Conservation (phyloP, 345 rosid genomes). For the Salix koriyanagi region DNA sequence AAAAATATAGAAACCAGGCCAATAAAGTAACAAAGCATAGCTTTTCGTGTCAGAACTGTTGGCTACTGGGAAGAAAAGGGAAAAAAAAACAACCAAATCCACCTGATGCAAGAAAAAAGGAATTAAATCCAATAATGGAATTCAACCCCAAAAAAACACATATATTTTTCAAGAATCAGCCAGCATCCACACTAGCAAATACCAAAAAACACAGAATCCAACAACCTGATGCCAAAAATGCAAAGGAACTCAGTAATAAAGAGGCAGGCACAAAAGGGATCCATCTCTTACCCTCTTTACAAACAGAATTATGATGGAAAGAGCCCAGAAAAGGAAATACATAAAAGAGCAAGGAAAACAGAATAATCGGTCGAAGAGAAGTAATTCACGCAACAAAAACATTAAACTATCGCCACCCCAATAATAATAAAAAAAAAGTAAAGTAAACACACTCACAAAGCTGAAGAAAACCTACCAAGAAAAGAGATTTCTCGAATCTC, state of each 20-base stretch:
- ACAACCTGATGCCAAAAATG: neutral
- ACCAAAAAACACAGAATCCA: neutral
- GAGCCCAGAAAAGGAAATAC: neutral
- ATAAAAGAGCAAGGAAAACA: slow-evolving; percentile 1
- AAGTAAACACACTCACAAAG: neutral
- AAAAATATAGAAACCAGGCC: neutral
- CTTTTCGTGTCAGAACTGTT: neutral
- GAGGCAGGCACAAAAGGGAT: neutral
- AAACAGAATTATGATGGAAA: neutral
- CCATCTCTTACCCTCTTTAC: neutral
- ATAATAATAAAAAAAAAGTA: neutral
- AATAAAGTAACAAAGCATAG: neutral
- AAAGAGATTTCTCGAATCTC: neutral
- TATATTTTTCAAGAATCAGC: neutral
- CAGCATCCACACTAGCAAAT: neutral
- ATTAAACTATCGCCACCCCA: no score
- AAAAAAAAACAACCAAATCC: neutral
- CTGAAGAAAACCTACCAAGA: neutral
- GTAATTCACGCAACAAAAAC: neutral
- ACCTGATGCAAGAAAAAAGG: neutral
- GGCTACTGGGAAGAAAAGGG: neutral
- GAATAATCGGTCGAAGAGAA: slow-evolving; percentile 14
- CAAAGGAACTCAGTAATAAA: no score
- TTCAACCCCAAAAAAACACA: neutral
- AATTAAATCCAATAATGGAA: neutral